Evolutionary conservation across 2,329 filamentous ascomycete genomes (phyloP), one percentile per base, ranked within the genome.

Genomic region (Claviceps sp.): DNA sequence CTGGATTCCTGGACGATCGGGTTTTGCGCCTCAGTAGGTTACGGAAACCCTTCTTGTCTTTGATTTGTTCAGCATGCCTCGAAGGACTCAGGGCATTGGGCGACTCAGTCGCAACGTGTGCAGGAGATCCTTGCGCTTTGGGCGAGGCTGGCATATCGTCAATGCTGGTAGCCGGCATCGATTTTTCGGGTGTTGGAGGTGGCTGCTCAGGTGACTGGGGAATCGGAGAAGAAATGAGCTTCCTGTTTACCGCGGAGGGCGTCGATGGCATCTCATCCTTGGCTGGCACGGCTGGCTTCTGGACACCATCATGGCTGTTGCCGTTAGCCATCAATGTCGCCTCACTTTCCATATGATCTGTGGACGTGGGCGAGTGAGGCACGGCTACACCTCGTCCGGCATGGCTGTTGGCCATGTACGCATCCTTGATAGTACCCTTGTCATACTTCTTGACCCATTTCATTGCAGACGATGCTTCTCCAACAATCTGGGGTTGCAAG

Each of bases 361-460:
- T 68, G 26, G 72, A 69, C 51, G 59, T 42, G 59, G 48, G 63
- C 58, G 14, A 65, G 8, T 36, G 62, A 14, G 65, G 63, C 36
- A 70, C 57, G 18, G 64, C 54, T 41, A 71, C 56, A 13, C 87
- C 87, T 54, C 80, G 85, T 22, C 90, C 89, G 43, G 85, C 82
- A 57, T 76, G 80, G 47, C 71, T 72, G 63, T 94, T 84, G 46
- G 81, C 79, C 49, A 97, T 75, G 67, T 97, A 97, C n/a, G 87
- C 82, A 57, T 88, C 82, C 51, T 89, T 83, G 56, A 95, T 84
- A 7, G 84, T 76, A 61, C 93, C 84, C 69, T 93, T 94, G 69
- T 97, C 93, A 64, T 96, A 97, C 61, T 89, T 89, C 67, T 77
- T 91, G 36, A 91, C 89, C 93, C 93, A 98, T 67, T 95, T 95